These are phyloP conservation scores for Lepidium didymum DNA, from an alignment of 345 rosid species.

Conservation along the genomic window DNA sequence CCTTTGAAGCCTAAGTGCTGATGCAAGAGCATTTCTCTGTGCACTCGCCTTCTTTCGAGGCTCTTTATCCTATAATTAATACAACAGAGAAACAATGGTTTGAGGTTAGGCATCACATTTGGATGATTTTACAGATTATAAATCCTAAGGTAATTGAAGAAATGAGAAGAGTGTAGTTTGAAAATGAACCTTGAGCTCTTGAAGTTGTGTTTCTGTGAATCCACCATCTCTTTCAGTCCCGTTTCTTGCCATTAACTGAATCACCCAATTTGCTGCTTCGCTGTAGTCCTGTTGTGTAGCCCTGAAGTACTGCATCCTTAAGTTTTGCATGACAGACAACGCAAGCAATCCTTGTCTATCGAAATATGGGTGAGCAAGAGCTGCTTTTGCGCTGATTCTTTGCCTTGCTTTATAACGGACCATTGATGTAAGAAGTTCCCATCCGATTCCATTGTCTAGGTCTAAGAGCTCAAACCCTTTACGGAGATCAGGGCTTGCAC, in stretches of 20 bases:
- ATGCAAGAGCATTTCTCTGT: slow-evolving; percentile 70
- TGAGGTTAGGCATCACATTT: background rate
- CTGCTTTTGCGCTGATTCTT: slow-evolving; percentile 84
- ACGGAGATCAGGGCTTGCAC: slow-evolving; percentile 69
- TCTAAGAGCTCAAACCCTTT: slow-evolving; percentile 76
- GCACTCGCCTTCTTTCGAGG: slow-evolving; percentile 57
- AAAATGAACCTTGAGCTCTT: slow-evolving; percentile 57
- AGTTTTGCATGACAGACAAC: slow-evolving; percentile 78
- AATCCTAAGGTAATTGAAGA: background rate
- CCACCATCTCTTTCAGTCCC: slow-evolving; percentile 92
- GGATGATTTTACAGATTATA: background rate
- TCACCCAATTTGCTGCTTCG: slow-evolving; percentile 72
- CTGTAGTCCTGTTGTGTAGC: slow-evolving; percentile 89
- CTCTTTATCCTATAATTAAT: slow-evolving; percentile 42
- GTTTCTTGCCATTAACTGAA: slow-evolving; percentile 79
- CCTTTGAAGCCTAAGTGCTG: slow-evolving; percentile 69
- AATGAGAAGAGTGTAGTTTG: background rate
- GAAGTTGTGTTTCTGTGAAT: slow-evolving; percentile 93
- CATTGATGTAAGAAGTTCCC: slow-evolving; percentile 96
- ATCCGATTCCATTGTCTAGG: slow-evolving; percentile 79
- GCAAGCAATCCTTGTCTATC: slow-evolving; percentile 67
- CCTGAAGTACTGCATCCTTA: slow-evolving; percentile 65
- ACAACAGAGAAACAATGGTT: background rate
- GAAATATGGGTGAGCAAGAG: slow-evolving; percentile 86
- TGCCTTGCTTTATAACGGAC: slow-evolving; percentile 80